Evolutionary conservation across 1,139 yeast genomes (phyloP).

Genomic region (Candida mesenterica): DNA sequence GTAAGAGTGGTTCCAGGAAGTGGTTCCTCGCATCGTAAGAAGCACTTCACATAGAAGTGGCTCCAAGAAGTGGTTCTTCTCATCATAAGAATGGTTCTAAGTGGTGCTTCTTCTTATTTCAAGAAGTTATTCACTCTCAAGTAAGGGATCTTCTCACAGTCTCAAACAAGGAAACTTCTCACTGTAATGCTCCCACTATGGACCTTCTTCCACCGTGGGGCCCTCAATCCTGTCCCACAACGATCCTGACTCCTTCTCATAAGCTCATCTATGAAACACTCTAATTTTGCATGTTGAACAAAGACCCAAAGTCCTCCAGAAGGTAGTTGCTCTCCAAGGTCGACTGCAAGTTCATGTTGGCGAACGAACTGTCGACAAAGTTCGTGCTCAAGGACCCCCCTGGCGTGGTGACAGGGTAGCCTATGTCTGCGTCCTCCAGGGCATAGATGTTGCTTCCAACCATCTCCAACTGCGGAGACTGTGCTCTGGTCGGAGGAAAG

Average conservation of each 20-base stretch:
- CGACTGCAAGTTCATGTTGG: conserved; percentile 46
- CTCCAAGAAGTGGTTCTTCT: too few relatives aligned
- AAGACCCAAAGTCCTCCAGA: conserved; percentile 31
- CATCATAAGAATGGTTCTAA: too few relatives aligned
- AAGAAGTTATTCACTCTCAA: too few relatives aligned
- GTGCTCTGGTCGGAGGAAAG: conserved; percentile 39
- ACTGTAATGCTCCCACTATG: too few relatives aligned
- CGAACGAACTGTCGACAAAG: conserved; percentile 43
- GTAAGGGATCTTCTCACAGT: too few relatives aligned
- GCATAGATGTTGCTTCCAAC: conserved; percentile 18
- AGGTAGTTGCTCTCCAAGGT: conserved; percentile 33
- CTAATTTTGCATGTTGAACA: conserved; percentile 8
- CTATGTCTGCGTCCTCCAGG: conserved; percentile 10
- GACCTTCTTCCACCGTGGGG: too few relatives aligned
- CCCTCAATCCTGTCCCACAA: background rate
- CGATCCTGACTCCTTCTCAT: too few relatives aligned
- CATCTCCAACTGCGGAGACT: conserved; percentile 26
- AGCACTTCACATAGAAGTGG: too few relatives aligned
- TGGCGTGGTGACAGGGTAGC: conserved; percentile 26
- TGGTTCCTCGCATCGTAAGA: too few relatives aligned
- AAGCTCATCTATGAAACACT: background rate
- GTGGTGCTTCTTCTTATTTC: too few relatives aligned
- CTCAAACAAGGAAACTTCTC: too few relatives aligned
- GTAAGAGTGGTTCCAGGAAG: too few relatives aligned
- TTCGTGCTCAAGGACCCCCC: conserved; percentile 39